Base-by-base conservation (phyloP, 352 stramenopile species). In the Globisporangium alternatum region DNA sequence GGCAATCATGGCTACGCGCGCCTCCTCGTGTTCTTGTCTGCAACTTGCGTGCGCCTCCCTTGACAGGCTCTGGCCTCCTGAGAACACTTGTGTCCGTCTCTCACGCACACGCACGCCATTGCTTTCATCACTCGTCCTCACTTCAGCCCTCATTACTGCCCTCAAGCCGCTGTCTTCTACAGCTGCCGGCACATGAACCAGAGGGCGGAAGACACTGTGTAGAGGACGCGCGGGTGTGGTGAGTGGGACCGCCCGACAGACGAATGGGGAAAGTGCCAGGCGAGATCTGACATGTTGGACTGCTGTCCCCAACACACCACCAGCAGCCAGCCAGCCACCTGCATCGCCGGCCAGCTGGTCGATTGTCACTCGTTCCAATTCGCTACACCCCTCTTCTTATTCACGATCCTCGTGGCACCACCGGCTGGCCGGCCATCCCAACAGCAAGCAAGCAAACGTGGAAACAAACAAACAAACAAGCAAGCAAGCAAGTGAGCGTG, bases 41-140 rank as follows among this genome's bases (percentile, higher is more conserved):
- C 33, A 13, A 12, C n/a, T 15, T 33, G 5, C 39, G 55, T 45
- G 37, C 55, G 37, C 43, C 56, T 52, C 25, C 55, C 13, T 21
- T 62, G 56, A 62, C 56, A 53, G 28, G 3, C 45, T 62, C 56
- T 49, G 56, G 28, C 30, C 41, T 62, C 56, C 56, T 62, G 56
- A 62, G 56, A 62, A 62, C 56, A 21, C 56, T 30, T 25, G 12
- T 15, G 33, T 33, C 9, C 41, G 21, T 47, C 49, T 55, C 48
- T 19, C 47, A 33, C 21, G 9, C 21, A 22, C n/a, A 52, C 25
- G 41, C 56, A 53, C 25, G 41, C 56, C 41, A 43, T 28, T 43
- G 17, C 28, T 55, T 55, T 39, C 15, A 31, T 52, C 12, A 13
- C 33, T 56, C 49, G 51, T 44, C 51, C 51, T 56, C 49, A 56